Evolutionary conservation across 352 stramenopile species (phyloP).

Genomic region (Phytophthora pistaciae): DNA sequence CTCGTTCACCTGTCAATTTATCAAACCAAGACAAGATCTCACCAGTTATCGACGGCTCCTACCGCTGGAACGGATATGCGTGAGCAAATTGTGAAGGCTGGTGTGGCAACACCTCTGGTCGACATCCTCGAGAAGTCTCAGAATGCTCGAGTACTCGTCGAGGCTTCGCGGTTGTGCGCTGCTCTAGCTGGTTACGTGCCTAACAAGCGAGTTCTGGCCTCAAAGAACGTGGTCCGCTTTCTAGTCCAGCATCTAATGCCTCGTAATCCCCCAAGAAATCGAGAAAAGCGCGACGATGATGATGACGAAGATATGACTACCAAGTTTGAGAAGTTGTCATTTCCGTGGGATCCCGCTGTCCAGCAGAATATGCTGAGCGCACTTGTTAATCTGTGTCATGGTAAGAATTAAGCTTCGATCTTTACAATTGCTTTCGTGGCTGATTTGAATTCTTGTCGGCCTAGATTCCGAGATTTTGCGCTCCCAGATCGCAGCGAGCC

Average conservation of each 20-base stretch:
- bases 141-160: constrained; percentile 66
- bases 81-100: constrained; percentile 76
- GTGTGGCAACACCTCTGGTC: constrained; percentile 53
- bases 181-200: constrained; percentile 54
- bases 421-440: not conserved
- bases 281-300: constrained; percentile 30
- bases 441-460: constrained; percentile 2
- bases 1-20: constrained; percentile 76
- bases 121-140: constrained; percentile 51
- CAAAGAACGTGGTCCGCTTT: constrained; percentile 68
- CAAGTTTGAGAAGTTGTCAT: constrained; percentile 45
- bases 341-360: constrained; percentile 46
- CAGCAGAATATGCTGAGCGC: constrained; percentile 61
- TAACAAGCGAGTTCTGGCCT: constrained; percentile 76
- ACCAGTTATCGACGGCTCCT: not conserved
- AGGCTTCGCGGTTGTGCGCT: constrained; percentile 67
- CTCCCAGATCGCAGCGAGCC: constrained; percentile 73
- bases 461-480: constrained; percentile 79
- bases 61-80: constrained; percentile 32
- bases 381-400: constrained; percentile 74
- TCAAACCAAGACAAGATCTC: constrained; percentile 31
- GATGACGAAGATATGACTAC: constrained; percentile 31
- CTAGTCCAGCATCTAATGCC: constrained; percentile 54
- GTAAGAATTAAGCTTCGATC: constrained; percentile 35
- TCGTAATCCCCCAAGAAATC: constrained; percentile 26